Base-by-base conservation (phyloP, 2,329 filamentous ascomycete genomes). In the Tolypocladium sp. region DNA sequence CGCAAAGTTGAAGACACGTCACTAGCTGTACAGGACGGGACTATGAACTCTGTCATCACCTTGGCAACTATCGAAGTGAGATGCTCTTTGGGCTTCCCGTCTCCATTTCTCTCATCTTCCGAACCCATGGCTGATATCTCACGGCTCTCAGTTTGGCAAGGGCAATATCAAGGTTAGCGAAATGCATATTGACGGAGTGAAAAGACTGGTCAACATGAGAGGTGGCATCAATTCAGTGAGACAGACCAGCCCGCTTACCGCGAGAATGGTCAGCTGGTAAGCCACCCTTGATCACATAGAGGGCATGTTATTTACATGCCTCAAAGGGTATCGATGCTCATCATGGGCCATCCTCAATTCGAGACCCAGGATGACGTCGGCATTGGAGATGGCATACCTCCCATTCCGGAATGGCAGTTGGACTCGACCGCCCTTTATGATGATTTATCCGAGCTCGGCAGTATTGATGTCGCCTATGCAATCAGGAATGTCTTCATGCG, bases 31-130 rank as follows among this genome's bases (percentile, higher is more conserved):
- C 77, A 82, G 59, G 80, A 84, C 57, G 80, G 74, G 25, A 85
- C 82, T 0, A 73, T 85, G 68, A 79, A 85, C 60, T 78, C 81
- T 0, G 79, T 85, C 9, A 77, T 85, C 49, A 85, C 82, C 0
- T 64, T 85, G 60, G 82, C 82, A 12, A 78, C 81, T 1, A 85
- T 84, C 54, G 82, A 84, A 66, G 81, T 83, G 27, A 62, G 73
- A 73, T 46, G 4, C 4, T 22, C n/a, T 4, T 17, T 9, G 0
- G 10, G 1, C 40, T 20, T 27, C 25, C 2, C 38, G 2, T 5
- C 1, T 25, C 25, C 4, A 12, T 9, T 10, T 27, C 7, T 33
- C 9, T 51, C 2, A 10, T 30, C 6, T 10, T 33, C 4, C 3
- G 15, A 17, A 10, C 15, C 46, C 15, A 27, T 51, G 8, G 5